phyloP scores from a whole-genome alignment of 768 basidiomycete genomes.

The Russula ochroleuca region DNA sequence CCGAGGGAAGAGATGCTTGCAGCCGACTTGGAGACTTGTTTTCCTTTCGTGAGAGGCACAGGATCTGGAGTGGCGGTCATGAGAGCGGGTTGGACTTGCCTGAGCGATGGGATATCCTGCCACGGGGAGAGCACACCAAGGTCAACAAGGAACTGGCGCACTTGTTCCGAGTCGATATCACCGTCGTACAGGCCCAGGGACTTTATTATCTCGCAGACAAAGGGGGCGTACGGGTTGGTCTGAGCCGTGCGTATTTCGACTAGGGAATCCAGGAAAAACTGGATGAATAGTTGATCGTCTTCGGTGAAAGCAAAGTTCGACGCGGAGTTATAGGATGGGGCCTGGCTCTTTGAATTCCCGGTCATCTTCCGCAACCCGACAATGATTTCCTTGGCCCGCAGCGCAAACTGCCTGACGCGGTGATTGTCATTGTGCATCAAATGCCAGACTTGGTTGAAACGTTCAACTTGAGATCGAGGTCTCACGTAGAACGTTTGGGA shows the following conservation, averaged over 20 bases:
- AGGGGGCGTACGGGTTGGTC: slow-evolving; percentile 54
- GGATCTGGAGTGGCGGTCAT: neutral
- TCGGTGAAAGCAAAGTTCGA: slow-evolving; percentile 43
- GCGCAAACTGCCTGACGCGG: slow-evolving; percentile 46
- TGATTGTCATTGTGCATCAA: slow-evolving; percentile 45
- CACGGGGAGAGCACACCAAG: slow-evolving; percentile 77
- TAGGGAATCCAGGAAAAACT: slow-evolving; percentile 54
- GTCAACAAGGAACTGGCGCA: slow-evolving; percentile 54
- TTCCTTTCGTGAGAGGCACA: neutral
- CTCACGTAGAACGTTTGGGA: slow-evolving; percentile 59
- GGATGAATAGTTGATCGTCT: slow-evolving; percentile 54
- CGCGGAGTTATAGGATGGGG: slow-evolving; percentile 34
- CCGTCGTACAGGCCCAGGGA: slow-evolving; percentile 41
- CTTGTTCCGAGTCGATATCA: slow-evolving; percentile 35
- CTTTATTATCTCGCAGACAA: slow-evolving; percentile 56
- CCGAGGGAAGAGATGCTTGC: slow-evolving; percentile 36
- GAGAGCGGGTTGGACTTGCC: slow-evolving; percentile 3
- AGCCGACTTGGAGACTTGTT: neutral
- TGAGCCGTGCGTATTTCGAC: slow-evolving; percentile 49
- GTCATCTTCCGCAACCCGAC: slow-evolving; percentile 6
- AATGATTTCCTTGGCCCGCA: slow-evolving; percentile 48
- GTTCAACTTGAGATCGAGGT: slow-evolving; percentile 52
- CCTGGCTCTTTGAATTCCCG: slow-evolving; percentile 16
- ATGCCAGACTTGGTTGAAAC: slow-evolving; percentile 44
- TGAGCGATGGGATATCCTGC: slow-evolving; percentile 52